Evolutionary conservation across 1,284 basidiomycete species (phyloP), one percentile per base, ranked within the genome.

Genomic region (Mycena citricolor): DNA sequence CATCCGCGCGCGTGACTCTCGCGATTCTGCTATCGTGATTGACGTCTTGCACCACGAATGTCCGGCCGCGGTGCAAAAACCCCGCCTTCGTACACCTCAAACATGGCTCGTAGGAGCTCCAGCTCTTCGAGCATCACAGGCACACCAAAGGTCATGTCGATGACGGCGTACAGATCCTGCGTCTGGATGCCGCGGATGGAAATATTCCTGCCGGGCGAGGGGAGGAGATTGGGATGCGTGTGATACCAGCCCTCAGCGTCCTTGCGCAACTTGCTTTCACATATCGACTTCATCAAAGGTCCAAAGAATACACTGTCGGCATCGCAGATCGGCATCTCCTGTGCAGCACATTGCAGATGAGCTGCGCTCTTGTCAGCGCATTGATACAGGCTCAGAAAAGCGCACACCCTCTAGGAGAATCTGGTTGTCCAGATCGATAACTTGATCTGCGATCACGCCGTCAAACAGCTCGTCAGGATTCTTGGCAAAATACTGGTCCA

Each of bases 311-410:
- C 58, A 32, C 71, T 67, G 54, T 95, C 92, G 17, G 80, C 79
- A 0, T 65, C 52, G 11, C 77, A 79, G 25, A 94, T 58, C 0
- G 92, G 92, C 79, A 95, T 87, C 63, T 95, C 92, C 46, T 84
- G 73, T 0, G 82, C 89, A 4, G 92, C 93, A 57, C 93, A 95
- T 61, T 94, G 91, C 6, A 95, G 65, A 61, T 94, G 92, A 1
- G 81, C 83, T 76, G 48, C 1, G 12, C 20, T 36, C 34, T 3
- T 24, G 25, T 32, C 2, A 51, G 34, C n/a, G n/a, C n/a, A n/a
- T n/a, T n/a, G n/a, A n/a, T n/a, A n/a, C n/a, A n/a, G n/a, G n/a
- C n/a, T n/a, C n/a, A n/a, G n/a, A 4, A 13, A 14, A 11, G 10
- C 14, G 33, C 36, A 38, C 11, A 69, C 74, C 69, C 68, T 94